Evolutionary conservation across 495 filamentous ascomycete species (phyloP), one percentile per base, ranked within the genome.

Genomic region (Aspergillus diversus): DNA sequence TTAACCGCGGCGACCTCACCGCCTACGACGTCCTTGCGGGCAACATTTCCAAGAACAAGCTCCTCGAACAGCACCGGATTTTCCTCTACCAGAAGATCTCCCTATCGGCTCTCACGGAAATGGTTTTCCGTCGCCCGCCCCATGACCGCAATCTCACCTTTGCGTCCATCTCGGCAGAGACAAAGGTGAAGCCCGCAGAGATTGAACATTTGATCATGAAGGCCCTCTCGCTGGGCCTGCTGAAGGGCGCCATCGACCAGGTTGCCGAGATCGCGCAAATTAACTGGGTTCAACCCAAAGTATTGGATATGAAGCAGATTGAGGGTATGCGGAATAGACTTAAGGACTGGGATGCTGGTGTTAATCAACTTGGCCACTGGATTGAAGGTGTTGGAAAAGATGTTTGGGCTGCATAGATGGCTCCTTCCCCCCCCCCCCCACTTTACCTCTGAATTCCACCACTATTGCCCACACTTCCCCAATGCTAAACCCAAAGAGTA

Each of bases 171-270:
- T 85, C 88, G 7, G 81, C 88, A 61, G 95, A 98, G 81, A 99
- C 95, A 7, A 96, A 96, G 74, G 95, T 99, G 48, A 83, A 86
- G 69, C 84, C 87, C 13, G 86, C 92, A 66, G 92, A 97, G 79
- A 97, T 98, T 63, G 95, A 99, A 83, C 94, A 97, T 70, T 78
- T 99, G 56, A 89, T 99, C 69, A 99, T 99, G 95, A 97, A 97
- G 84, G 96, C 95, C 52, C 77, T 99, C 68, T 97, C 92, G 66
- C 76, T 98, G 69, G 96, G 93, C 0, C 81, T 99, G 67, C 81
- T 99, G 64, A 84, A 87, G 67, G 95, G 95, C 4, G 94, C 89
- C 47, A 99, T 99, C 65, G 95, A 99, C 77, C 93, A 99, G 80
- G 95, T 98, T 33, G 93, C 90, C 54, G 87, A 92, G 80, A 85